Base-by-base conservation (phyloP, 495 filamentous ascomycete genomes). In the Penicillium robsamsonii region DNA sequence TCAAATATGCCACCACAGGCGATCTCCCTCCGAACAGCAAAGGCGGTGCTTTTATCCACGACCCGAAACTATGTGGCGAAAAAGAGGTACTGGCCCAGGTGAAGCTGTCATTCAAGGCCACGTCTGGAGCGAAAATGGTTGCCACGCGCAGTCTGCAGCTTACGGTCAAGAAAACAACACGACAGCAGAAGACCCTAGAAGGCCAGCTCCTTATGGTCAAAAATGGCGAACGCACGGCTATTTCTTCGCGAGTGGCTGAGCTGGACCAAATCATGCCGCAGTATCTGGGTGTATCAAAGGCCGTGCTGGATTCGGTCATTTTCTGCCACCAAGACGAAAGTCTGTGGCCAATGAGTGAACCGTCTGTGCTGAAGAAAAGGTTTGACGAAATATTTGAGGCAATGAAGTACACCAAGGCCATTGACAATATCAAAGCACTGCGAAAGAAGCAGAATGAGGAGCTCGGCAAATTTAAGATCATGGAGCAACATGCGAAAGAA, bases 301-400 rank as follows among this genome's bases (percentile, higher is more conserved):
- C 94, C 9, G 83, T 98, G 13, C 80, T 98, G 31, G 92, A 97
- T 44, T 87, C 83, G 45, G 94, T 98, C 65, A 97, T 98, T 60
- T 98, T 98, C 73, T 98, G 94, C 68, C 94, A 98, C 69, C 94
- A 98, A 63, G 94, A 98, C 60, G 94, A 98, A 56, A 96, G 93
- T 52, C 69, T 97, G 44, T 98, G 94, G 94, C 94, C 94, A 12
- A 91, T 98, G 88, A 96, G 92, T 63, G 91, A 95, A 64, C 91
- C 93, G 0, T 69, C 77, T 0, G 81, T 81, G 4, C 76, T 98
- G 24, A 98, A 98, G 73, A 93, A 94, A 73, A 85, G 82, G 37
- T 98, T 98, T 53, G 94, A 98, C 65, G 92, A 96, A 63, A 97
- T 98, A 22, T 98, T 98, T 63, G 95, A 97, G 70, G 94, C 94